phyloP scores from a whole-genome alignment of 2,329 filamentous ascomycete species.

The Chaetomium globosum region DNA sequence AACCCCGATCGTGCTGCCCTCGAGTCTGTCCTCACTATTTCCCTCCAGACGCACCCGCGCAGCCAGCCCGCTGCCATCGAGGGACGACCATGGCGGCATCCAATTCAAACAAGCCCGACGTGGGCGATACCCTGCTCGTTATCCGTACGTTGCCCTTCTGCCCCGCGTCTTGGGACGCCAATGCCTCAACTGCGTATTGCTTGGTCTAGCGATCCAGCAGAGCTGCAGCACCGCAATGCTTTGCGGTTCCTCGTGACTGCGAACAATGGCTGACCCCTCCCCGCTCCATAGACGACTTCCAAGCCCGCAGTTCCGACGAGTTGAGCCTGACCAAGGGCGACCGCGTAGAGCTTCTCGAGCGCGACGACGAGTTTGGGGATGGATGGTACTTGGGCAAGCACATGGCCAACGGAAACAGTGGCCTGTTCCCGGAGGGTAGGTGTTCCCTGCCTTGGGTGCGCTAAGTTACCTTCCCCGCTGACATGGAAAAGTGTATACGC shows the following conservation, averaged over 20 bases:
- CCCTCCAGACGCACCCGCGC: slow-evolving; percentile 27
- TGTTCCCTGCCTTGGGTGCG: slow-evolving; percentile 39
- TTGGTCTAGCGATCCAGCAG: background rate
- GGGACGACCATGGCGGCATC: slow-evolving; percentile 33
- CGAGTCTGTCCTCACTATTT: slow-evolving; percentile 14
- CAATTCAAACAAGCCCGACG: slow-evolving; percentile 52
- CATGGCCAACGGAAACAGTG: slow-evolving; percentile 70
- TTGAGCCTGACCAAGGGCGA: slow-evolving; percentile 84
- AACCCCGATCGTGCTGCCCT: slow-evolving; percentile 7
- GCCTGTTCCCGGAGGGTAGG: slow-evolving; percentile 81
- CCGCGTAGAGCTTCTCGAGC: slow-evolving; percentile 78
- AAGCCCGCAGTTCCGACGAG: slow-evolving; percentile 89
- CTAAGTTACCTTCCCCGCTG: slow-evolving; percentile 26
- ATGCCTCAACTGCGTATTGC: slow-evolving; percentile 4
- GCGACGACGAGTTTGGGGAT: slow-evolving; percentile 86
- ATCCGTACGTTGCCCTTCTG: slow-evolving; percentile 62
- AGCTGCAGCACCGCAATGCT: slow-evolving; percentile 6
- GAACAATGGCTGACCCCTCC: slow-evolving; percentile 26
- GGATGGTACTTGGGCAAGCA: slow-evolving; percentile 83
- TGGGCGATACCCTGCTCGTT: slow-evolving; percentile 69
- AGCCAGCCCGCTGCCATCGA: slow-evolving; percentile 25
- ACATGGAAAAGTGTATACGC: slow-evolving; percentile 37
- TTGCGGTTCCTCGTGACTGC: background rate
- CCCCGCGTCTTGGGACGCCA: background rate
- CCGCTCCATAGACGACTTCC: slow-evolving; percentile 74